Evolutionary conservation across 2,329 filamentous ascomycete genomes (phyloP), one percentile per base, ranked within the genome.

Genomic region (Fusarium tuaranense): DNA sequence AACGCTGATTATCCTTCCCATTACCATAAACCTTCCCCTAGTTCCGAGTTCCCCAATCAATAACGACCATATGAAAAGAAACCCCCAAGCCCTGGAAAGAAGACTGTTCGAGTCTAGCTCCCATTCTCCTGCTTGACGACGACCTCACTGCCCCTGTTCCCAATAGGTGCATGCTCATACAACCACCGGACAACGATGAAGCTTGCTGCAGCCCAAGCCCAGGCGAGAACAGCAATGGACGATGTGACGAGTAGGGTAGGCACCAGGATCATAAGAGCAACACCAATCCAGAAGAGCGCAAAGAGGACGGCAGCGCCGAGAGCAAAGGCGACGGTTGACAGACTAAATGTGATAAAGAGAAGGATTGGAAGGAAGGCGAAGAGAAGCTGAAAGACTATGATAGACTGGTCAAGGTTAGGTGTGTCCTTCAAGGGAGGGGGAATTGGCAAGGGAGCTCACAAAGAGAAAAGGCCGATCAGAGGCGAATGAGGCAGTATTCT

Each of bases 161-260:
- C 72, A 13, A 79, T 65, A 2, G 82, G 80, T 7, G 79, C 73
- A 65, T 80, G 80, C 32, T 77, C 80, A 76, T 89, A 90, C 14
- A 86, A 65, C 83, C 86, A 88, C 60, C 84, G 84, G 5, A 82
- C 84, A 44, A 85, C 78, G 61, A 88, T 38, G 80, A 91, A 95
- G 58, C 87, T 88, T 16, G 87, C 88, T 10, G 93, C 83, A 9
- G 88, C 91, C 90, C 92, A 94, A 20, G 89, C 82, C 90, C 93
- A 96, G 70, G 92, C 82, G 69, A 92, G 87, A 1, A 91, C 83
- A 7, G 90, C 93, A 25, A 91, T 81, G 58, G 87, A 87, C 14
- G 88, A 90, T 4, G 92, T 92, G 71, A 94, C 81, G 81, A 94
- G 89, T 41, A 96, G 83, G 1, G 91, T 88, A 2, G 93, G 93